Evolutionary conservation across 2,329 filamentous ascomycete genomes (phyloP).

Genomic region (Colletotrichum phormii): DNA sequence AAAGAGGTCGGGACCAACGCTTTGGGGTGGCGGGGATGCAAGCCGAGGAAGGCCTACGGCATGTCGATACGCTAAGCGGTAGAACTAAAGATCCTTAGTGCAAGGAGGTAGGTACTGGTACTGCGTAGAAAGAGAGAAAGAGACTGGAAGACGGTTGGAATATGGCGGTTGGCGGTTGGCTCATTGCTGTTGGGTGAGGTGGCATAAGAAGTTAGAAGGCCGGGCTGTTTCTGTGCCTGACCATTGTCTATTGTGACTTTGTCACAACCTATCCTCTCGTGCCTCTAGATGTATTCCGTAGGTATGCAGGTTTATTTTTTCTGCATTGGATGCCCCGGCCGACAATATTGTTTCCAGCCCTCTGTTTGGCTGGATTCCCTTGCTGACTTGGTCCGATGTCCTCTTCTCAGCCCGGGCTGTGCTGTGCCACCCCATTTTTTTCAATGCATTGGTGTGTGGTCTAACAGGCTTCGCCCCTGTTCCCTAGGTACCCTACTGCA

Average conservation of each 20-base stretch:
- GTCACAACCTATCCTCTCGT: not conserved
- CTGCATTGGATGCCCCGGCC: not conserved
- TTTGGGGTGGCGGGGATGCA: conserved; percentile 1
- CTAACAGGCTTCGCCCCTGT: conserved; percentile 30
- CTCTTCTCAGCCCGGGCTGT: conserved; percentile 12
- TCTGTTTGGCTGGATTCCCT: not conserved
- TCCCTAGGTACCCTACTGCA: not conserved
- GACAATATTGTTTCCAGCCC: not conserved
- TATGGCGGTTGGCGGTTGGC: not conserved
- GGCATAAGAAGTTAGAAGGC: not conserved
- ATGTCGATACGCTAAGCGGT: conserved; percentile 20
- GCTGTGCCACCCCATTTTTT: conserved; percentile 29
- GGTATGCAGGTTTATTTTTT: conserved; percentile 9
- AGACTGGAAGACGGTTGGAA: not conserved
- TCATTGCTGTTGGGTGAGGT: not conserved
- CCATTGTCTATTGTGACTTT: not conserved
- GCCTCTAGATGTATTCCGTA: not conserved
- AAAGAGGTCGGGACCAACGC: not conserved
- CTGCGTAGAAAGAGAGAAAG: not conserved
- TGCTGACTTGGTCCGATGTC: conserved; percentile 17
- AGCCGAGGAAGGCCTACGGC: conserved; percentile 1
- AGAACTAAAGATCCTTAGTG: not conserved
- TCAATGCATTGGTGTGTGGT: conserved; percentile 18
- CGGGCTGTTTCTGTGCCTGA: not conserved
- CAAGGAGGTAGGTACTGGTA: not conserved